Base-by-base conservation (phyloP, 257 asterid species). In the Solanum corneliomulleri region DNA sequence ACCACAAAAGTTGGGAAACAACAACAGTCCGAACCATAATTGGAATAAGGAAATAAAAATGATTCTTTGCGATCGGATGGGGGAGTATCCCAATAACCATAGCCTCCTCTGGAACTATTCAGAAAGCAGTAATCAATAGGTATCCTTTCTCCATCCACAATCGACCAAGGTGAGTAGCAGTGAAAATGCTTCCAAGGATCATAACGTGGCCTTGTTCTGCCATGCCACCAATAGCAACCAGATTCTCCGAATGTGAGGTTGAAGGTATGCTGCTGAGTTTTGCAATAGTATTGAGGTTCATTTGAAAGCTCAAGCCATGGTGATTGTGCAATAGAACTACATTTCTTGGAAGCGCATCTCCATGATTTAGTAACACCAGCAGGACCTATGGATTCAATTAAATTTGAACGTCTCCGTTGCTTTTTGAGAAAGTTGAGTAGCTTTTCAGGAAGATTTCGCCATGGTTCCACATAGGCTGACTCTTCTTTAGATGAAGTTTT, bases 1-100 rank as follows among this genome's bases (percentile, higher is more conserved):
- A 90, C 29, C 23, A 85, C 9, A 82, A 87, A 84, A 58, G 90
- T 78, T n/a, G 89, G 91, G 58, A 33, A 60, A 41, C 84, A 31
- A 87, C 75, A 77, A 87, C 86, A 4, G 86, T 86, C 41, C 85
- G 11, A 42, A 85, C 87, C 82, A 82, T 29, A 5, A 68, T 4
- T 10, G 69, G 47, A 69, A 33, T 20, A 27, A 47, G 77, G 29
- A 80, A 9, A 27, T 29, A 29, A 16, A 47, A 80, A 47, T 47
- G 68, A 47, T 16, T 1, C 47, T 29, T 49, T 47, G 25, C 6
- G 9, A 16, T 45, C 8, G 2, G 25, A 14, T 5, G 16, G 35
- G 41, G 5, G 13, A 78, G 25, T 78, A 78, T 11, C 18, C 84
- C 84, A 78, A 25, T 16, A 14, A 16, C 25, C 27, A 27, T 14